phyloP scores from a whole-genome alignment of 1,284 basidiomycete genomes.

The Leccinum ponderosum region DNA sequence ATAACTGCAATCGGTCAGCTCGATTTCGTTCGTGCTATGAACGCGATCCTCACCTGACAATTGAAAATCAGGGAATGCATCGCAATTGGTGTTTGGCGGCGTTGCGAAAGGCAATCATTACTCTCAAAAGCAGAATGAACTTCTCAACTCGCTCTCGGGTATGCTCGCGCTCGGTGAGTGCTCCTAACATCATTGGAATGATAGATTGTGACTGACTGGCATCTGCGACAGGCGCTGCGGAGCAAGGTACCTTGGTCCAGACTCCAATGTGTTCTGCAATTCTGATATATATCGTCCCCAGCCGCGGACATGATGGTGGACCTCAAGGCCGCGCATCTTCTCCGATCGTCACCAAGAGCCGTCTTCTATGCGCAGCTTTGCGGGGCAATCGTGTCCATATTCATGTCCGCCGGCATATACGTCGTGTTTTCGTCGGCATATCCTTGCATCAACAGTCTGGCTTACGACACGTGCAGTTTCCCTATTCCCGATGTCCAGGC shows the following conservation, averaged over 20 bases:
- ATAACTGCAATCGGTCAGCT: background rate
- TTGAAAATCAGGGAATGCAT: background rate
- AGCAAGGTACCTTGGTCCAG: background rate
- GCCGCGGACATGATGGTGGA: slow-evolving; percentile 70
- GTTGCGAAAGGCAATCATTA: background rate
- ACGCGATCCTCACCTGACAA: background rate
- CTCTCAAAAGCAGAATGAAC: background rate
- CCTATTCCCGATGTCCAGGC: slow-evolving; percentile 22
- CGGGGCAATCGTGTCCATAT: slow-evolving; percentile 5
- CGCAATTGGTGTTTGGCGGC: slow-evolving; percentile 1
- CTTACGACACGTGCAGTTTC: slow-evolving; percentile 21
- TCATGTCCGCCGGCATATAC: slow-evolving; percentile 8
- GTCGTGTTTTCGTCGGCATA: slow-evolving; percentile 55
- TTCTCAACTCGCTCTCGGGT: background rate
- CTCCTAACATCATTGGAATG: background rate
- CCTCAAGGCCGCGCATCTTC: slow-evolving; percentile 68
- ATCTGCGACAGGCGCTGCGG: background rate
- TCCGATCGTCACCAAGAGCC: slow-evolving; percentile 66
- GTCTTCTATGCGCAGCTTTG: slow-evolving; percentile 65
- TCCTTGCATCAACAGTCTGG: slow-evolving; percentile 57
- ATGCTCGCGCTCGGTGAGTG: slow-evolving; percentile 1
- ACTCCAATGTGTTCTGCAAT: background rate
- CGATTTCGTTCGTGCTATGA: background rate
- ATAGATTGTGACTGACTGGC: background rate
- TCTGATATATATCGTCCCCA: slow-evolving; percentile 2